Percentiles rank a stretch among this genome's conserved stretches.
Evolutionary conservation across 2,329 filamentous ascomycete genomes (phyloP).

Genomic region (Ambrosiella cleistominuta): DNA sequence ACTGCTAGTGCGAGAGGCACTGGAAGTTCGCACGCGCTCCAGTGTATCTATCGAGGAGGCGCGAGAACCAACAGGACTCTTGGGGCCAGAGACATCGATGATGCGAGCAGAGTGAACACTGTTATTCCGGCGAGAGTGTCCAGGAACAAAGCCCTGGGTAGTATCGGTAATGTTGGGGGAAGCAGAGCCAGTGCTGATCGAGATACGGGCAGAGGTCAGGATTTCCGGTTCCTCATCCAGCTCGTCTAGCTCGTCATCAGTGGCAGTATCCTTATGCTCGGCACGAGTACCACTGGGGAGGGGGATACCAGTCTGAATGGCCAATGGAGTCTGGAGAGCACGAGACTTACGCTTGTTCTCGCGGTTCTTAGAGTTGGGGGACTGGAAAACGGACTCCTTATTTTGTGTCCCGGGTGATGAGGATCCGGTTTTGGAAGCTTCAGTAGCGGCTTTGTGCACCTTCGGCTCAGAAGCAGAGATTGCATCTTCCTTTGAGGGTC

Average conservation of each 20-base stretch:
- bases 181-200: constrained; percentile 30
- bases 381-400: neutral
- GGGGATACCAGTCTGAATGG: constrained; percentile 10
- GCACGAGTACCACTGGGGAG: neutral
- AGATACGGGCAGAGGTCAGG: constrained; percentile 37
- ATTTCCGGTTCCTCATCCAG: constrained; percentile 35
- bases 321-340: constrained; percentile 8
- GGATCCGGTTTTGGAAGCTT: neutral
- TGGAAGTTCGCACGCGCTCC: constrained; percentile 26
- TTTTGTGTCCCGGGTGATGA: neutral
- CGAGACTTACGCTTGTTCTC: constrained; percentile 10
- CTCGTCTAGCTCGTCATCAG: constrained; percentile 21
- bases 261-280: constrained; percentile 8
- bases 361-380: neutral
- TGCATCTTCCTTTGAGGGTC: neutral
- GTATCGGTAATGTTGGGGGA: constrained; percentile 33
- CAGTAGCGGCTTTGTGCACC: neutral
- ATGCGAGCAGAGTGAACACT: constrained; percentile 40
- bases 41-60: constrained; percentile 29
- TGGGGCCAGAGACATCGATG: constrained; percentile 36
- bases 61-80: constrained; percentile 33
- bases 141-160: constrained; percentile 23
- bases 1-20: constrained; percentile 20
- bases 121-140: constrained; percentile 22
- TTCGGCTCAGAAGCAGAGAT: neutral